Conservation (phyloP, 495 filamentous ascomycete species). For the Penicillium herquei region DNA sequence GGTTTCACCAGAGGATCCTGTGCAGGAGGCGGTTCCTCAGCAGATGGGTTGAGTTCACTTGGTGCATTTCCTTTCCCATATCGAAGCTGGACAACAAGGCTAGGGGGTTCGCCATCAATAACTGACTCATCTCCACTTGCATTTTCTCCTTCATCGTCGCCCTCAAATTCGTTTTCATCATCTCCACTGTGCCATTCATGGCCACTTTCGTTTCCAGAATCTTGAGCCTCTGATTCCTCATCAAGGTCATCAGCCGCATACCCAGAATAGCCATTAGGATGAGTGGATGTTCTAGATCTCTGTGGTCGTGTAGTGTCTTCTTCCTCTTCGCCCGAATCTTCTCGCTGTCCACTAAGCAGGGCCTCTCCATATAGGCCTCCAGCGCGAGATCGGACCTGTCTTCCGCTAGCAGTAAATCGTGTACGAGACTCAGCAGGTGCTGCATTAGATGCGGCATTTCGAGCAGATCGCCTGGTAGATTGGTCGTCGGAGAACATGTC, state of each 20-base stretch:
- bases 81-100: constrained; percentile 66
- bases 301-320: constrained; percentile 32
- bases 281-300: constrained; percentile 27
- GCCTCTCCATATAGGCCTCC: constrained; percentile 79
- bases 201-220: constrained; percentile 58
- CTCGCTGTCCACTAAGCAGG: constrained; percentile 54
- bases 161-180: constrained; percentile 65
- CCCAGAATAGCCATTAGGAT: constrained; percentile 47
- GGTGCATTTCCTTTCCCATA: constrained; percentile 38
- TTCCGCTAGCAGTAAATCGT: constrained; percentile 84
- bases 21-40: constrained; percentile 21
- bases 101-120: constrained; percentile 53
- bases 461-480: constrained; percentile 64
- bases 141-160: constrained; percentile 64
- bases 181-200: constrained; percentile 70
- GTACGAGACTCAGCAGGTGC: constrained; percentile 74
- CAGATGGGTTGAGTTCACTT: constrained; percentile 15
- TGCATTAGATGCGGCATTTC: constrained; percentile 64
- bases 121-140: constrained; percentile 57
- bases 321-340: constrained; percentile 30
- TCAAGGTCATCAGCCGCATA: constrained; percentile 63
- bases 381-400: constrained; percentile 74
- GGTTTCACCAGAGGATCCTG: constrained; percentile 17
- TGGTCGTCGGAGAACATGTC: constrained; percentile 72
- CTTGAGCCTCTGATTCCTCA: constrained; percentile 58